These are phyloP conservation scores for Chrysosporium keratinophilum DNA, from an alignment of 2,329 filamentous ascomycete species.

Conservation along the genomic window DNA sequence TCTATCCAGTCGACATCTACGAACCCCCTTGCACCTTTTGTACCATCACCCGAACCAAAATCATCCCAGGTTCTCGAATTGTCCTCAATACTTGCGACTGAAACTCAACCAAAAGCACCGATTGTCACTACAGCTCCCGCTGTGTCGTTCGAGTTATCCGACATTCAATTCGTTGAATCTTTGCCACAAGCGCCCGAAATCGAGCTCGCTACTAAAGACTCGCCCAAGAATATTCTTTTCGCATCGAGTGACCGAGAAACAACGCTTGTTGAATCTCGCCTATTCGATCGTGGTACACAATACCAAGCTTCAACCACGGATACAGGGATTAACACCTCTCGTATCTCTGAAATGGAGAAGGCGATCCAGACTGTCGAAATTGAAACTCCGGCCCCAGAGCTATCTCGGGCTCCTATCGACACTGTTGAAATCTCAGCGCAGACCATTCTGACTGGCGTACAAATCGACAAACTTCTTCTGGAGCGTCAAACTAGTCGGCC, in stretches of 20 bases:
- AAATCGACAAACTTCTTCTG: conserved; percentile 66
- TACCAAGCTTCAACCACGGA: background rate
- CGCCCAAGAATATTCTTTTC: background rate
- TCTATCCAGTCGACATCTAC: conserved; percentile 13
- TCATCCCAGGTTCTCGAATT: conserved; percentile 18
- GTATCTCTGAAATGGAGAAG: background rate
- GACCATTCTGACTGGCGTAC: conserved; percentile 69
- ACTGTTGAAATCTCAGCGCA: conserved; percentile 66
- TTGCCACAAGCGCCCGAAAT: conserved; percentile 17
- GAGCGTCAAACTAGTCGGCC: conserved; percentile 29
- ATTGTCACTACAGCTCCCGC: conserved; percentile 12
- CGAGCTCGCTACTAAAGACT: conserved; percentile 13
- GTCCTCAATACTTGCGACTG: conserved; percentile 25
- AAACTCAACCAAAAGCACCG: conserved; percentile 12
- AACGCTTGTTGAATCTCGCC: background rate
- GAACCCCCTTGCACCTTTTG: conserved; percentile 6
- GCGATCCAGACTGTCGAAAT: background rate
- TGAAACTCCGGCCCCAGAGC: background rate
- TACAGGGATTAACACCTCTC: background rate
- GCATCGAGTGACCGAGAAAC: background rate
- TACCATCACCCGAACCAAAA: conserved; percentile 6
- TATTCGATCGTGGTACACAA: conserved; percentile 6
- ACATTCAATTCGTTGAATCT: conserved; percentile 16
- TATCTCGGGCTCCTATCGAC: conserved; percentile 24
- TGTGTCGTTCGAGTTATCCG: conserved; percentile 14